Conservation (phyloP, 257 asterid species). For the Capsicum rhomboideum region DNA sequence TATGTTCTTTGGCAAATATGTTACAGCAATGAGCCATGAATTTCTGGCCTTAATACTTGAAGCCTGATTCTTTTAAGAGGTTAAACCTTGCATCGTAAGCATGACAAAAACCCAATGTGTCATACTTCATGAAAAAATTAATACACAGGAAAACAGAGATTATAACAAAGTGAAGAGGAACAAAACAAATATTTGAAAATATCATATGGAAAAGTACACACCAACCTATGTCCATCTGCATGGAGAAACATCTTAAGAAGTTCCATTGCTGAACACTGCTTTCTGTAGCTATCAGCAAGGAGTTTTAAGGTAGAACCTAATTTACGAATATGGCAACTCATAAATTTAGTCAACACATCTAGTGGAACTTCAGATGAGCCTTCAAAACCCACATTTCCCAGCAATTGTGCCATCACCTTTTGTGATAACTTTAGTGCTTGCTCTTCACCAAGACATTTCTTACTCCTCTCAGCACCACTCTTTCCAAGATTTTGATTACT, state of each 20-base stretch:
- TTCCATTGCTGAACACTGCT: constrained; percentile 85
- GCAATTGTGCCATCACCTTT: constrained; percentile 72
- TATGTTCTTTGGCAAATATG: not conserved
- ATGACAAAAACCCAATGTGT: not conserved
- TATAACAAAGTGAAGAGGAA: not conserved
- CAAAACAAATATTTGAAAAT: not conserved
- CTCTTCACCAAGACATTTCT: constrained; percentile 55
- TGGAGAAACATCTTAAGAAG: constrained; percentile 91
- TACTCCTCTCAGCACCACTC: constrained; percentile 47
- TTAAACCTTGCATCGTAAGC: not conserved
- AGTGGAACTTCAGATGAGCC: constrained; percentile 70
- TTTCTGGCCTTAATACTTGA: not conserved
- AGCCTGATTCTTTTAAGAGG: not conserved
- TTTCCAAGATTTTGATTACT: constrained; percentile 57
- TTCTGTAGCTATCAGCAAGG: constrained; percentile 78
- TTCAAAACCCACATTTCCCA: constrained; percentile 64
- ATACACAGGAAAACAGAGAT: not conserved
- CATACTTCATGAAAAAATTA: not conserved
- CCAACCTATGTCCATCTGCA: constrained; percentile 71
- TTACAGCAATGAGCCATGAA: not conserved
- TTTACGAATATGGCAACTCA: constrained; percentile 69
- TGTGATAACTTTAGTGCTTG: constrained; percentile 74
- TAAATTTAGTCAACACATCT: constrained; percentile 64
- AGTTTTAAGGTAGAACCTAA: constrained; percentile 72
- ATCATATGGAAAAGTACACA: constrained; percentile 12